phyloP scores from a whole-genome alignment of 1,284 basidiomycete genomes.

The Tilletia setariae region DNA sequence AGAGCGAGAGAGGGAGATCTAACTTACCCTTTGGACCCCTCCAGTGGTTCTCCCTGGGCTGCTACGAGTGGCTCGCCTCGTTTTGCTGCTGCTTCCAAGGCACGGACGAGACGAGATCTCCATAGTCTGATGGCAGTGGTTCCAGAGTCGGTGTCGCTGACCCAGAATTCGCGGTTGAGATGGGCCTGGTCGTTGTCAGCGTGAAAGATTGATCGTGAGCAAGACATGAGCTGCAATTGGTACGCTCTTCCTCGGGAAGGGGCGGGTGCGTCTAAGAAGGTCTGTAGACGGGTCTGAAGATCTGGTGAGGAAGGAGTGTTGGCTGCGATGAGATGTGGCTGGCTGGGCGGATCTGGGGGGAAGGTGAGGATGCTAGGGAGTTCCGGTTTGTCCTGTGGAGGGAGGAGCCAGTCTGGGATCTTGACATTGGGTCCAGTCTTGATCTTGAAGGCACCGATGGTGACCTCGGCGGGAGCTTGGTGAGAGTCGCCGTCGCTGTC shows the following conservation, averaged over 20 bases:
- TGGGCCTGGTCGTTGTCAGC: constrained; percentile 13
- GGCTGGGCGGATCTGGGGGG: background rate
- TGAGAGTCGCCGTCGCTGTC: background rate
- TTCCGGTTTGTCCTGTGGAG: constrained; percentile 7
- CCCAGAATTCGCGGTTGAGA: constrained; percentile 4
- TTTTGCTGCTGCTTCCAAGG: background rate
- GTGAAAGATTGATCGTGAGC: constrained; percentile 11
- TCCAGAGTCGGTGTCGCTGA: background rate
- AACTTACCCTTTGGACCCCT: constrained; percentile 13
- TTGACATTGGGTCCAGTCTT: constrained; percentile 11
- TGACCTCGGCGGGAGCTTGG: background rate
- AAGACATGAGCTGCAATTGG: background rate
- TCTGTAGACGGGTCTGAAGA: constrained; percentile 2
- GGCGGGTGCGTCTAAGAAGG: constrained; percentile 14
- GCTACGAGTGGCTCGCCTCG: background rate
- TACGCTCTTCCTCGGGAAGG: background rate
- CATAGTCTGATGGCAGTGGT: background rate
- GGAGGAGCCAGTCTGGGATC: constrained; percentile 5
- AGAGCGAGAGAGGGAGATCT: background rate
- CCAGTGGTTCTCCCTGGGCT: background rate
- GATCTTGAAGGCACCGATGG: background rate
- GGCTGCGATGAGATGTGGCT: background rate
- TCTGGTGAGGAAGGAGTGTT: background rate
- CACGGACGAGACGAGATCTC: constrained; percentile 1
- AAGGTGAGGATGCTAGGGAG: background rate